Base-by-base conservation (phyloP, 768 basidiomycete species). In the Calocybe indica region DNA sequence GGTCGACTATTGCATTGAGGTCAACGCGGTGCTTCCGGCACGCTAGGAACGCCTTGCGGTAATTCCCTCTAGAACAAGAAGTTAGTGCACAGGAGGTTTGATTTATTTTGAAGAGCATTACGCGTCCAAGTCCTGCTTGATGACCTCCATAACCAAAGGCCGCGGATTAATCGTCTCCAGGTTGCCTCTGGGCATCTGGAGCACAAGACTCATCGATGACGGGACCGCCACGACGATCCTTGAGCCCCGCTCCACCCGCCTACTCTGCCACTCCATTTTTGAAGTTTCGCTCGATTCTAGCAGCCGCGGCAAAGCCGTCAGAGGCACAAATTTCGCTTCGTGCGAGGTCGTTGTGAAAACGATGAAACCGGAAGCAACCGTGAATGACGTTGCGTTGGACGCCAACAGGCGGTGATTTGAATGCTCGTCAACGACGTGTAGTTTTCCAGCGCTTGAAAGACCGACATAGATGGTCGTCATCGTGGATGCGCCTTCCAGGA, bases 161-260 rank as follows among this genome's bases (percentile, higher is more conserved):
- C 96, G 74, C 3, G 96, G 96, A 57, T 87, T 91, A 45, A 99
- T 84, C 1, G 92, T 97, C 69, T 99, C 96, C 51, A 99, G 60
- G 65, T 98, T 98, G 1, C 96, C 96, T 54, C 96, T 71, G 0
- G 95, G 96, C 95, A 98, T 98, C 66, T 99, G 96, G 7, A 99
- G 69, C 0, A 98, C 88, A 32, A 99, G 65, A 55, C 78, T 83
- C 90, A 94, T 97, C 6, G 81, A 69, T 49, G 85, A 92, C 1
- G 93, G 86, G 0, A 96, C 85, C 9, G 85, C 88, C 0, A 85
- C 82, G 4, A 98, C 92, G 32, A 97, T 93, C 49, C 85, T 70
- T 6, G 90, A 85, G 3, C 96, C 96, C 30, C 96, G 72, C 64
- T 99, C 96, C 1, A 97, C 79, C 13, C 88, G 78, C 36, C 95